Conservation (phyloP, 352 stramenopile genomes). For the Paralagenidium karlingii region DNA sequence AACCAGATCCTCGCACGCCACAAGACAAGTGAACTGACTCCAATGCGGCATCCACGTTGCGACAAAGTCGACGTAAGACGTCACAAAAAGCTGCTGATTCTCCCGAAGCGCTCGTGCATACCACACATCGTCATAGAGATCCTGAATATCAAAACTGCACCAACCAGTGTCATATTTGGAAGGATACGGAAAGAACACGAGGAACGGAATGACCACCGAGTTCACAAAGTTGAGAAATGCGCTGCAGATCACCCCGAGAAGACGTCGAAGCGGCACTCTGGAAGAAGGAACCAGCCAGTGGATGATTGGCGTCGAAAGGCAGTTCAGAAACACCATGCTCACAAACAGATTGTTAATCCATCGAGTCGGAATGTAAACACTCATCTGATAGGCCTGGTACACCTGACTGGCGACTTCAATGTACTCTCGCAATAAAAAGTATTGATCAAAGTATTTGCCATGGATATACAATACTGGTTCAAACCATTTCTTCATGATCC, state of each 20-base stretch:
- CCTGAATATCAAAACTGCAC: slow-evolving; percentile 15
- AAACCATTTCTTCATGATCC: too few species aligned
- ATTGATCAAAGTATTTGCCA: slow-evolving; percentile 13
- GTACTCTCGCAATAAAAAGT: neutral
- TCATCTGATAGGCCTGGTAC: slow-evolving; percentile 2
- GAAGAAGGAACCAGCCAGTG: too few species aligned
- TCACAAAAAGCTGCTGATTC: slow-evolving; percentile 23
- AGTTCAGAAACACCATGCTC: slow-evolving; percentile 1
- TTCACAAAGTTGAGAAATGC: slow-evolving; percentile 11
- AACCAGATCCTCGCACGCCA: too few species aligned
- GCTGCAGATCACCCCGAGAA: too few species aligned
- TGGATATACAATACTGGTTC: too few species aligned
- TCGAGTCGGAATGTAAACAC: neutral
- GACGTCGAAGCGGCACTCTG: too few species aligned
- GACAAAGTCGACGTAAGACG: slow-evolving; percentile 10
- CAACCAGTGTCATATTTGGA: slow-evolving; percentile 12
- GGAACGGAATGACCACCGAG: slow-evolving; percentile 15
- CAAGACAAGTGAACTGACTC: too few species aligned
- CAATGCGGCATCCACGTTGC: slow-evolving; percentile 20
- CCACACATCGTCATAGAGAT: slow-evolving; percentile 26
- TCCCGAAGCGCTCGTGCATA: slow-evolving; percentile 32
- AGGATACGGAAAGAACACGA: slow-evolving; percentile 21
- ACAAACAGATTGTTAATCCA: slow-evolving; percentile 6
- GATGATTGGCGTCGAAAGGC: slow-evolving; percentile 4
- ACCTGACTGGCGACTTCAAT: slow-evolving; percentile 2